These are phyloP conservation scores for Eucalyptus guilfoylei DNA, from an alignment of 345 rosid species.

Conservation along the genomic window DNA sequence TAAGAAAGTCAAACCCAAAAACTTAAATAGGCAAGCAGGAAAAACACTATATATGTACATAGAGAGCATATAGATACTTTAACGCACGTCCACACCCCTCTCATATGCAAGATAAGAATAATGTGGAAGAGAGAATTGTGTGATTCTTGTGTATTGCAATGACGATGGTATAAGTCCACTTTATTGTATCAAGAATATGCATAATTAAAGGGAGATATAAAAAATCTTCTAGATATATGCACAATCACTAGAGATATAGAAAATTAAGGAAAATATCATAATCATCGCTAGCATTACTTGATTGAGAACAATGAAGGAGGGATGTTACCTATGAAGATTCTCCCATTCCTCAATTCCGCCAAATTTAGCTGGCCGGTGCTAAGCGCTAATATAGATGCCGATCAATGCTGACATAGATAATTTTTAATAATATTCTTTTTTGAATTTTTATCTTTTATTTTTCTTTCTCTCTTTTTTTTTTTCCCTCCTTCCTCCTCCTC, in stretches of 20 bases:
- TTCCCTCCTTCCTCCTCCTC: too few relatives aligned
- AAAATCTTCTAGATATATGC: background rate
- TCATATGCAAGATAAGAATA: background rate
- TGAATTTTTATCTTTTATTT: too few relatives aligned
- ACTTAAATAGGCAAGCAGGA: background rate
- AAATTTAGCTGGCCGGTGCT: accelerated
- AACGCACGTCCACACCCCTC: background rate
- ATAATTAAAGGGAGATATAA: background rate
- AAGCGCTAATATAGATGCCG: accelerated
- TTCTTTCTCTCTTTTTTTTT: accelerated
- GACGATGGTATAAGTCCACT: background rate
- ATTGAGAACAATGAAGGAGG: background rate
- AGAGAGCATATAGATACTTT: background rate
- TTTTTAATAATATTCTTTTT: too few relatives aligned
- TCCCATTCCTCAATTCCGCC: too few relatives aligned
- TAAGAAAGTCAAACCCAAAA: background rate
- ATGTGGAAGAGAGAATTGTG: background rate
- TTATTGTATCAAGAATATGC: background rate
- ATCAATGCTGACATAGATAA: accelerated
- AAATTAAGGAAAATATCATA: background rate
- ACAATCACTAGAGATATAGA: background rate
- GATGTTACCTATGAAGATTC: too few relatives aligned
- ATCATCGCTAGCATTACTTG: background rate
- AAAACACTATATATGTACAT: background rate
- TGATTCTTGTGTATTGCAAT: background rate